These are phyloP conservation scores for Saccharum hybrid DNA, from an alignment of 202 grass and related monocot species.

Conservation along the genomic window DNA sequence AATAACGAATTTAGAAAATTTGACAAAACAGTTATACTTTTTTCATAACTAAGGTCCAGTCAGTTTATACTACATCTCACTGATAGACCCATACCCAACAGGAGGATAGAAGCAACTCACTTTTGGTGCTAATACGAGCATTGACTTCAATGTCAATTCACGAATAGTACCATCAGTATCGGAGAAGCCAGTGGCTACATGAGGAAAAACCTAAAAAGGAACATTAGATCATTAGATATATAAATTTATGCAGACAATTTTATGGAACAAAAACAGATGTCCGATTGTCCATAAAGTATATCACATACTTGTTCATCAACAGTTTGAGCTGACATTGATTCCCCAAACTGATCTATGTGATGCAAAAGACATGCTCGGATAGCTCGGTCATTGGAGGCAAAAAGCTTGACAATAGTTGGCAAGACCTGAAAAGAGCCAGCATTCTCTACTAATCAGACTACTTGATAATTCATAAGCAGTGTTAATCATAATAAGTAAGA, in stretches of 20 bases:
- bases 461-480: slow-evolving; percentile 5
- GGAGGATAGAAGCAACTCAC: slow-evolving; percentile 51
- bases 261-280: slow-evolving; percentile 15
- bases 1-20: neutral
- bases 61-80: neutral
- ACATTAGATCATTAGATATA: slow-evolving; percentile 30
- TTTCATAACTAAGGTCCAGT: neutral
- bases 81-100: slow-evolving; percentile 16
- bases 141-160: slow-evolving; percentile 95
- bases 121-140: slow-evolving; percentile 97
- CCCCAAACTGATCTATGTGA: slow-evolving; percentile 98
- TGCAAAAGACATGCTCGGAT: slow-evolving; percentile 98
- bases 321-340: slow-evolving; percentile 86
- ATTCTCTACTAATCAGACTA: slow-evolving; percentile 26
- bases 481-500: slow-evolving; percentile 21
- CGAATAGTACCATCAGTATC: slow-evolving; percentile 93
- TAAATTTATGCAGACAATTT: slow-evolving; percentile 44
- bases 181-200: slow-evolving; percentile 93
- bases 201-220: slow-evolving; percentile 81
- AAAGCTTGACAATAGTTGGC: slow-evolving; percentile 98
- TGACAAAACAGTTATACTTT: neutral
- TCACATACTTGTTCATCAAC: slow-evolving; percentile 93
- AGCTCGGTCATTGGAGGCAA: slow-evolving; percentile 93
- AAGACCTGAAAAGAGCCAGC: slow-evolving; percentile 65
- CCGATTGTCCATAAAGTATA: slow-evolving; percentile 31